Evolutionary conservation across 352 stramenopile genomes (phyloP), one percentile per base, ranked within the genome.

Genomic region (Globisporangium iwayamae): DNA sequence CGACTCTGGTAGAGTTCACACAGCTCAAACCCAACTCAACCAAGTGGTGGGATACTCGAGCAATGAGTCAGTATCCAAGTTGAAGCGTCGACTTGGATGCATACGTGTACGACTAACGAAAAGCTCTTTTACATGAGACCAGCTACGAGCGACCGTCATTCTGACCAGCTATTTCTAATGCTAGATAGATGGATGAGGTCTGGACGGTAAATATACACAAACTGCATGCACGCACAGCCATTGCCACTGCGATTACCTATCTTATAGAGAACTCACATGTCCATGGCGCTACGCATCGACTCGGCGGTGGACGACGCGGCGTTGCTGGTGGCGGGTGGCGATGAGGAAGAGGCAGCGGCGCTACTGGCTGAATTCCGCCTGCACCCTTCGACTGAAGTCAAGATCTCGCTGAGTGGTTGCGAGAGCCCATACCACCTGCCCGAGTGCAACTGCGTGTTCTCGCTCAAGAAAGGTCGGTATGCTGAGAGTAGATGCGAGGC

Each of bases 381-480:
- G 1, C 22, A n/a, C 11, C 22, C 18, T 5, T 20, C 59, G 2
- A 69, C 69, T 0, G 78, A 83, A 36, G 57, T 71, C 38, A 80
- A 84, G 48, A 71, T 83, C 57, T 81, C 75, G 64, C 67, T 74
- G 4, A 57, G 43, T 20, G 22, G 60, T 34, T 62, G 57, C 39
- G 63, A 63, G 13, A 67, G 68, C 34, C 62, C 53, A 22, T 45
- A 56, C 28, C 28, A 41, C 34, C 61, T 56, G 55, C 52, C 76
- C 4, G 75, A 83, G 47, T 90, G 81, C 61, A 74, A 59, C 4
- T 89, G 81, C 30, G 64, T 82, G 46, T 36, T 60, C 55, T 53
- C 66, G 7, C 69, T 81, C n/a, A 89, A 85, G 62, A 69, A 63
- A 60, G 75, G 79, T 1, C 72, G 69, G 11, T 89, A 89, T 63